Evolutionary conservation across 805 yeast species (phyloP).

Genomic region (Starmerella powellii): DNA sequence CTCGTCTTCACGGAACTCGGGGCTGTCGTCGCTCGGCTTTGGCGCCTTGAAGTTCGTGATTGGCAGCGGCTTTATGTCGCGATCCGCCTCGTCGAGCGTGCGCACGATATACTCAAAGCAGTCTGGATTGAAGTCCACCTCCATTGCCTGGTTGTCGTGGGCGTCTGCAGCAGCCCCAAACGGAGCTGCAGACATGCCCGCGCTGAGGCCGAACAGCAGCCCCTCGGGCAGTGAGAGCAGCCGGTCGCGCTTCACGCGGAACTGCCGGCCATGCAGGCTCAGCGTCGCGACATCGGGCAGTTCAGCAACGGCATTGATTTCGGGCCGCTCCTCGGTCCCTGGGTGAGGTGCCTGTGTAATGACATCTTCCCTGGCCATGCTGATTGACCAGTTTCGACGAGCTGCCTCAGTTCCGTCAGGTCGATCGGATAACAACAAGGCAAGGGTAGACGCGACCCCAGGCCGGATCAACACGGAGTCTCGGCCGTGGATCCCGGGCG

Average conservation of each 20-base stretch:
- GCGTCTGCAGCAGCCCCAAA: conserved; percentile 1
- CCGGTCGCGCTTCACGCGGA: conserved; percentile 75
- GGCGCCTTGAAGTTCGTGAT: conserved; percentile 14
- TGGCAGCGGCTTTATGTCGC: conserved; percentile 26
- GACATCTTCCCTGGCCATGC: conserved; percentile 14
- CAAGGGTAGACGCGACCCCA: too few relatives aligned
- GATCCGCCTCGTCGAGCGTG: conserved; percentile 58
- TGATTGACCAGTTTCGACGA: background rate
- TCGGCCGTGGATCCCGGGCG: too few relatives aligned
- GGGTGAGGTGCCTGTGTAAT: conserved; percentile 21
- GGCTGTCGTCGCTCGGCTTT: background rate
- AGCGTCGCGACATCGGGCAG: conserved; percentile 38
- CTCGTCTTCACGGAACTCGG: background rate
- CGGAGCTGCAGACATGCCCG: conserved; percentile 24
- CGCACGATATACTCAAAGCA: conserved; percentile 77
- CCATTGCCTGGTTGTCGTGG: too few relatives aligned
- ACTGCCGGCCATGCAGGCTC: conserved; percentile 61
- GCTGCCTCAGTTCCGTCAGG: too few relatives aligned
- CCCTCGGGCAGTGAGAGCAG: conserved; percentile 87
- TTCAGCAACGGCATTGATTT: conserved; percentile 8
- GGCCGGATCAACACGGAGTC: too few relatives aligned
- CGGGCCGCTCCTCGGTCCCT: conserved; percentile 4
- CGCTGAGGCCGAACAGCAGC: conserved; percentile 54
- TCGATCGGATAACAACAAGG: too few relatives aligned
- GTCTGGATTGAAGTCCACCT: conserved; percentile 72